Evolutionary conservation across 495 filamentous ascomycete genomes (phyloP), one percentile per base, ranked within the genome.

Genomic region (Podospora sp.): DNA sequence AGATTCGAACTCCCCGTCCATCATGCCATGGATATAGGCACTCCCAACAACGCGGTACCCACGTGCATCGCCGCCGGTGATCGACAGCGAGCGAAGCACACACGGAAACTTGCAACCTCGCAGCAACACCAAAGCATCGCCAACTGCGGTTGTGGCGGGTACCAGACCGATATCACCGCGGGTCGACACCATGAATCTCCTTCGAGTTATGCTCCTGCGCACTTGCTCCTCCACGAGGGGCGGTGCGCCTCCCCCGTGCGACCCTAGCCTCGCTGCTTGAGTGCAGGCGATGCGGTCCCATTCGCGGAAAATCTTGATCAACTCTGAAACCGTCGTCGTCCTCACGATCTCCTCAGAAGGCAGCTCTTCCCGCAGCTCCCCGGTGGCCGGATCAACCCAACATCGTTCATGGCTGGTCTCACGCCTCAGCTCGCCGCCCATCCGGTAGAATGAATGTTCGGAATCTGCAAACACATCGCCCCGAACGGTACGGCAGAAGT

Each of bases 81-180:
- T 1, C 20, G 52, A n/a, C 7, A 56, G 25, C 18, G 49, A n/a
- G 25, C 52, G 52, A 22, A 56, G 25, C 16, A 56, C 21, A 14
- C 52, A 56, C 2, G n/a, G 52, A 56, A 56, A 56, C n/a, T n/a
- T 11, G n/a, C 52, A 56, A 12, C 52, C 52, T 56, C 52, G 9
- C 21, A 56, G 25, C 8, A 56, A 9, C 52, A 46, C 40, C 40
- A 46, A 11, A 46, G 40, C 9, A 18, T 46, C 40, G 14, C 40
- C 40, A 14, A 46, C 40, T 46, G 2, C 40, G 2, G 40, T 11
- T 14, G 9, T 11, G 11, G 40, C 40, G 11, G 40, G 40, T 18
- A 46, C 40, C 9, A 46, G 40, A 2, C 40, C 40, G 16, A 46
- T 12, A 14, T 12, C 16, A 18, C 16, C 16, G 2, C 16, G 40